These are phyloP conservation scores for Kuraishia molischiana DNA, from an alignment of 805 yeast genomes.

Conservation along the genomic window DNA sequence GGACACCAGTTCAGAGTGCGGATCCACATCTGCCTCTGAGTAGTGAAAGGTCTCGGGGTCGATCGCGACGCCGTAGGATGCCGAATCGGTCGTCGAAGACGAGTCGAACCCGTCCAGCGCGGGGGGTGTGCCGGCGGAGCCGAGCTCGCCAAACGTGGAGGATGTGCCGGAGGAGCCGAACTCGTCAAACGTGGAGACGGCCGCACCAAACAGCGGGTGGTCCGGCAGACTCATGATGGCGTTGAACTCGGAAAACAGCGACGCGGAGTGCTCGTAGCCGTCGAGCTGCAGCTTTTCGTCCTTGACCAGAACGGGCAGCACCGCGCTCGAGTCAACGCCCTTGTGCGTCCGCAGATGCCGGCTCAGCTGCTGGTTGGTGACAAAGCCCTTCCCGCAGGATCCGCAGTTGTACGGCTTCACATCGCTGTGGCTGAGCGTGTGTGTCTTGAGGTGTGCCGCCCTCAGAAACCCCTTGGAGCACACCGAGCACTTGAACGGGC, in stretches of 20 bases:
- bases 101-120: not conserved
- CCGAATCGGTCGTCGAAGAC: not conserved
- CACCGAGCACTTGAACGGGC: slow-evolving; percentile 61
- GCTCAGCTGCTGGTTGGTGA: slow-evolving; percentile 67
- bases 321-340: not conserved
- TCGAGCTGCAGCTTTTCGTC: not conserved
- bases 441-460: slow-evolving; percentile 75
- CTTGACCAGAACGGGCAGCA: not conserved
- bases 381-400: slow-evolving; percentile 74
- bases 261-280: not conserved
- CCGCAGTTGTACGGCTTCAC: slow-evolving; percentile 59
- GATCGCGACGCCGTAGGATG: not conserved
- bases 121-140: not conserved
- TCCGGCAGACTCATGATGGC: not conserved
- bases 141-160: not conserved
- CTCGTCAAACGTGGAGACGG: not conserved
- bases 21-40: not conserved
- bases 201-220: not conserved
- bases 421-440: slow-evolving; percentile 48
- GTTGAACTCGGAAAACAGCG: not conserved
- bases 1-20: not conserved
- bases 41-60: not conserved
- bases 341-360: slow-evolving; percentile 76
- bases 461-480: slow-evolving; percentile 65
- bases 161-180: not conserved